Base-by-base conservation (phyloP, 192 early-diverging fungal species). In the Rhizoclosmatium sp. region DNA sequence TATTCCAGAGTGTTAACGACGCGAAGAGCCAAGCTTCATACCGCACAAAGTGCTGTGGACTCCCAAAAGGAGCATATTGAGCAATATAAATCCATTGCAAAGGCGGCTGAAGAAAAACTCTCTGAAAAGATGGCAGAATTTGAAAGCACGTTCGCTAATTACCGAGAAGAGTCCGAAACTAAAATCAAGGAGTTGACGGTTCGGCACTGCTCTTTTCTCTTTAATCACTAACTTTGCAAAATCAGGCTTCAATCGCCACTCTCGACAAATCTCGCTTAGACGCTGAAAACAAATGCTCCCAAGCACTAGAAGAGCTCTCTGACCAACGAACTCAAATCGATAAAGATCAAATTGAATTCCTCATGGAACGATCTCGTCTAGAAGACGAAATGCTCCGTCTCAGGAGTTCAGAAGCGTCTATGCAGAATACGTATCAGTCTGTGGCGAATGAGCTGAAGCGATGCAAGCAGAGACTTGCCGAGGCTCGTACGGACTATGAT, bases 61-160 rank as follows among this genome's bases (percentile, higher is more conserved):
- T 71, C 86, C 0, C 80, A 85, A 59, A 85, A 88, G 44, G 84
- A 85, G 44, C 85, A 87, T 23, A 84, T 88, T 45, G 89, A 80
- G 39, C 85, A 89, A 69, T 89, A 88, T 82, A 87, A 89, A 78
- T 81, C 88, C 46, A 84, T 93, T 47, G 87, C 89, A 51, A 80
- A 87, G 40, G 87, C 90, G 54, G 89, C 85, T 76, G 94, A 95
- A 68, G 85, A 72, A 44, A 70, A 80, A 42, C 69, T 75, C 3
- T 5, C 54, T 60, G 69, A 83, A 47, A 78, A 89, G 21, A 83
- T 75, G 16, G 47, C 47, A 14, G 79, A 80, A 54, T 82, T 93
- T 62, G 87, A 89, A 31, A 75, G 82, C 2, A 87, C 91, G 0
- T 94, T 92, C 78, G 92, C 93, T 69, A 78, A 83, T 51, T 93